Base-by-base conservation (phyloP, 352 stramenopile genomes). In the Phytophthora pisi region DNA sequence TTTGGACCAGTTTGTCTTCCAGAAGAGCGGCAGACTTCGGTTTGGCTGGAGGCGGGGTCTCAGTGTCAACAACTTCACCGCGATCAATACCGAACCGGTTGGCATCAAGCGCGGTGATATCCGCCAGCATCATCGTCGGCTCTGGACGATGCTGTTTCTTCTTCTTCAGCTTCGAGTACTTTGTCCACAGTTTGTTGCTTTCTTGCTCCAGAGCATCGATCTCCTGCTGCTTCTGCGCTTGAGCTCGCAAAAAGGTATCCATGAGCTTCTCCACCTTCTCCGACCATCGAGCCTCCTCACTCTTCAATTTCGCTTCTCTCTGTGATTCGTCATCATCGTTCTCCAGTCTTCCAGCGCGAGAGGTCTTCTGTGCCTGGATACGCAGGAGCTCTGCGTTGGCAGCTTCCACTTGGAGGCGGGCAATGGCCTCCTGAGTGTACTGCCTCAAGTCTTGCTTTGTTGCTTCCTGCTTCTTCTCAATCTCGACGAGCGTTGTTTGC, bases 401-500 rank as follows among this genome's bases (percentile, higher is more conserved):
- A 31, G 63, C 59, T 30, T 89, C 82, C 0, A 69, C 61, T 54
- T 89, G 74, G 30, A 88, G 58, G 1, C 70, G 72, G 3, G 65
- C 58, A 40, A 90, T 75, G 5, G 82, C 69, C 40, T 91, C 75
- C 43, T 91, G 75, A 1, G 82, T 89, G 52, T 89, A 89, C 16
- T 77, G 74, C 53, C 81, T 75, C 68, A 92, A 80, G 53, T 93
- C 87, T 13, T 84, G 75, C 57, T 88, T 89, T 15, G 68, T 77
- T 13, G 70, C 52, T 42, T 91, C 81, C 20, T 91, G 80, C 31
- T 90, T 89, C 47, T 65, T 76, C 46, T 95, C 82, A 26, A 95
- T 93, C 15, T 85, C 82, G 2, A 78, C 52, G 2, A 95, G 67
- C 20, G 78, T 77, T 1, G 68, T 43, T 49, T 93, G 83, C 11